A percentile compares a stretch with the other conserved stretches of the same genome.
phyloP scores from a whole-genome alignment of 2,329 filamentous ascomycete genomes.

The Ceratocystis alfenasii region DNA sequence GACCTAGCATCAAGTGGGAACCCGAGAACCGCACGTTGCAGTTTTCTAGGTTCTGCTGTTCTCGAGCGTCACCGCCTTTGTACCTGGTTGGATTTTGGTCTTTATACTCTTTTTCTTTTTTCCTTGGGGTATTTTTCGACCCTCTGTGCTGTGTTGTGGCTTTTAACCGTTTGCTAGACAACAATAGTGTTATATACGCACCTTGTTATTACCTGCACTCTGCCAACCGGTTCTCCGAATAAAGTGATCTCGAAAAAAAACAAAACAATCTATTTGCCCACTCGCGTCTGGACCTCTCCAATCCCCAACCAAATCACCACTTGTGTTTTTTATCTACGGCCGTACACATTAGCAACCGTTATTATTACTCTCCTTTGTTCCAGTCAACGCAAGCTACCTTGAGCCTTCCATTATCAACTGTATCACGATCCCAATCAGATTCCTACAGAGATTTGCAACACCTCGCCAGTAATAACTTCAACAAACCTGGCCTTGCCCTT shows the following conservation, averaged over 20 bases:
- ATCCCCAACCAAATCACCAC: background rate
- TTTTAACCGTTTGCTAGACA: slow-evolving; percentile 1
- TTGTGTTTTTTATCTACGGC: background rate
- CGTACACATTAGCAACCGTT: background rate
- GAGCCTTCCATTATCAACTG: background rate
- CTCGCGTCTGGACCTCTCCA: background rate
- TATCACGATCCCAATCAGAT: background rate
- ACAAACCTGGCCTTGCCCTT: background rate
- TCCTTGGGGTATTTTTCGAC: background rate
- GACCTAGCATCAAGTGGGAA: slow-evolving; percentile 14
- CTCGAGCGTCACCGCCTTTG: slow-evolving; percentile 21
- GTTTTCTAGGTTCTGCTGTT: slow-evolving; percentile 2
- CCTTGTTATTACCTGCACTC: background rate
- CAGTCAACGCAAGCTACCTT: background rate
- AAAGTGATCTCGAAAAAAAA: background rate
- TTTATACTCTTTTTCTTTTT: slow-evolving; percentile 15
- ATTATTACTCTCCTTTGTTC: background rate
- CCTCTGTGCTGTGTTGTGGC: slow-evolving; percentile 4
- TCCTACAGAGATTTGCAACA: background rate
- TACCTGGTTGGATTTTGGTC: slow-evolving; percentile 21
- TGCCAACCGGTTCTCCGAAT: background rate
- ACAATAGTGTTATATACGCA: slow-evolving; percentile 6
- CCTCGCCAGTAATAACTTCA: background rate
- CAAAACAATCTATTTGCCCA: background rate
- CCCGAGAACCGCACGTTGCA: slow-evolving; percentile 10